These are phyloP conservation scores for Clarireedia sp. DNA, from an alignment of 2,329 filamentous ascomycete genomes.

Conservation along the genomic window DNA sequence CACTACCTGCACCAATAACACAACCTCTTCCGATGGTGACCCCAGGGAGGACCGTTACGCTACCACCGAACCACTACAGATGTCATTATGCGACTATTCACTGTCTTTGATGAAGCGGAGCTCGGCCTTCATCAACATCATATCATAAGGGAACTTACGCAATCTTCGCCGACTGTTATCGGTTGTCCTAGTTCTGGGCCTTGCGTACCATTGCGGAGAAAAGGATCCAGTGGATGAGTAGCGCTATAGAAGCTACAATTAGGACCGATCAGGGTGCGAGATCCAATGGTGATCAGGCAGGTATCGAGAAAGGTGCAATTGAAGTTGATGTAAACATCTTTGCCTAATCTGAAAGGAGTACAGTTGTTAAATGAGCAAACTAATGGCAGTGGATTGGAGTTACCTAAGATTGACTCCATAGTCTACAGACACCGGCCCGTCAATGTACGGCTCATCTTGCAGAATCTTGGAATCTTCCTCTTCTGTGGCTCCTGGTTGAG, in stretches of 20 bases:
- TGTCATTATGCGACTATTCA: not conserved
- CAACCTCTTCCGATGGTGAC: conserved; percentile 69
- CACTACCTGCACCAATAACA: conserved; percentile 71
- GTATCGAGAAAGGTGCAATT: conserved; percentile 73
- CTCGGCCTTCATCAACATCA: no score
- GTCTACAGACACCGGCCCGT: conserved; percentile 62
- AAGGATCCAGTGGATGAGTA: conserved; percentile 69
- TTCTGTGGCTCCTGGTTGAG: conserved; percentile 45
- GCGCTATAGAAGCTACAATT: conserved; percentile 70
- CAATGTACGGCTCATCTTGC: conserved; percentile 58
- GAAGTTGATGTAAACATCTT: conserved; percentile 67
- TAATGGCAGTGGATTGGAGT: conserved; percentile 8
- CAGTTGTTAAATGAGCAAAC: conserved; percentile 3
- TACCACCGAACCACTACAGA: conserved; percentile 60
- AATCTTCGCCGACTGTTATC: conserved; percentile 71
- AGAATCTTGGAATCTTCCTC: conserved; percentile 60
- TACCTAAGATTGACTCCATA: conserved; percentile 68
- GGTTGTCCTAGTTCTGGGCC: conserved; percentile 70
- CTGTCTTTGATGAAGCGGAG: no score
- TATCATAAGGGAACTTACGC: conserved; percentile 28
- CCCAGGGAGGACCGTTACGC: conserved; percentile 63
- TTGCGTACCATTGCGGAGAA: conserved; percentile 61
- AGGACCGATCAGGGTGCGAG: conserved; percentile 70
- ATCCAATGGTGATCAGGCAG: conserved; percentile 64
- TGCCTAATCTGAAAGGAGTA: conserved; percentile 43